A percentile compares a stretch with the other conserved stretches of the same genome.
Evolutionary conservation across 1,284 basidiomycete species (phyloP).

Genomic region (Erythrobasidium hasegawianum): DNA sequence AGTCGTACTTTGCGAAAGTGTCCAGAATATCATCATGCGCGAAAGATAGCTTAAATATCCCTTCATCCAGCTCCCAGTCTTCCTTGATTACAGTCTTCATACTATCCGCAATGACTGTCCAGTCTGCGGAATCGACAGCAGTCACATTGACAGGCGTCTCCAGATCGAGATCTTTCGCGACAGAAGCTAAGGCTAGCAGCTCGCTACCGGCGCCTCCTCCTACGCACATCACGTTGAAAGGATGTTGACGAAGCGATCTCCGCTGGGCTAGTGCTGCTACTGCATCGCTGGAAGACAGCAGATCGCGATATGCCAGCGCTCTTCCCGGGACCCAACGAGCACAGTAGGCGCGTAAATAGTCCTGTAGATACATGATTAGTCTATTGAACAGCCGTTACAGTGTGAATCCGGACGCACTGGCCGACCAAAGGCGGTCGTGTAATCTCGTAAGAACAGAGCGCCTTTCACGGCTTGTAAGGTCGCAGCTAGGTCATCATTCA

Average conservation of each 20-base stretch:
- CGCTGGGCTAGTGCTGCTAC: constrained; percentile 9
- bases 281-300: constrained; percentile 32
- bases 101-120: constrained; percentile 44
- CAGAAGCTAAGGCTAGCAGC: constrained; percentile 48
- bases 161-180: constrained; percentile 39
- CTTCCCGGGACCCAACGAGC: constrained; percentile 53
- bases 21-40: constrained; percentile 46
- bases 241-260: constrained; percentile 3
- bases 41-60: constrained; percentile 41
- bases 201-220: constrained; percentile 53
- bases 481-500: constrained; percentile 21
- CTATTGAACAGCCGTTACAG: no score
- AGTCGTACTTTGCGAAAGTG: constrained; percentile 5
- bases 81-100: constrained; percentile 39
- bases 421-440: constrained; percentile 23
- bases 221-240: constrained; percentile 34
- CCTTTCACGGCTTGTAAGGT: constrained; percentile 31
- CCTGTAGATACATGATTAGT: no score
- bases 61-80: constrained; percentile 43
- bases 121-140: constrained; percentile 48
- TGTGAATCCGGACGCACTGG: neutral
- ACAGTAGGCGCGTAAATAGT: constrained; percentile 46
- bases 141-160: constrained; percentile 31
- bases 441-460: constrained; percentile 22
- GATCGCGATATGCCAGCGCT: constrained; percentile 47